phyloP scores from a whole-genome alignment of 2,329 filamentous ascomycete species.

The Colletotrichum truncatum region DNA sequence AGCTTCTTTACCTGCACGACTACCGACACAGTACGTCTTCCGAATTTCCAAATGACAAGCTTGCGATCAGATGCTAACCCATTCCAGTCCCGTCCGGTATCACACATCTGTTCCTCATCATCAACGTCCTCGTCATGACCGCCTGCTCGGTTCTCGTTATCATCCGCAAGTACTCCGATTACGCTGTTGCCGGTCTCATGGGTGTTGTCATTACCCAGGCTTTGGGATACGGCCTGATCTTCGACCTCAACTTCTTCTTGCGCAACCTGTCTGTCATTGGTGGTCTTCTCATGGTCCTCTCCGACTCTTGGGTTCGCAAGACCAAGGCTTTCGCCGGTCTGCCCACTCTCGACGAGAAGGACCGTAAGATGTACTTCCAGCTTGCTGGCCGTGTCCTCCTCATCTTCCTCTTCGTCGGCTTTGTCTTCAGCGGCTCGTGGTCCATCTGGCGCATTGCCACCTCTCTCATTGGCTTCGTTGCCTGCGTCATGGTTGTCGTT shows the following conservation, averaged over 20 bases:
- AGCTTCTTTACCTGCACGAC: slow-evolving; percentile 90
- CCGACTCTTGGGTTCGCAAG: slow-evolving; percentile 98
- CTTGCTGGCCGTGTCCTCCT: slow-evolving; percentile 93
- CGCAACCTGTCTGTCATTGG: slow-evolving; percentile 98
- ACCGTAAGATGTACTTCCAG: slow-evolving; percentile 99
- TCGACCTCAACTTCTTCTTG: slow-evolving; percentile 99
- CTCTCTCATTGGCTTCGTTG: slow-evolving; percentile 84
- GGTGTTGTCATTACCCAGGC: slow-evolving; percentile 92
- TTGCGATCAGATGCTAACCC: slow-evolving; percentile 16
- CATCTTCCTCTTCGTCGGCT: slow-evolving; percentile 97
- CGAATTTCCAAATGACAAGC: background rate
- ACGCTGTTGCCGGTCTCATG: slow-evolving; percentile 90
- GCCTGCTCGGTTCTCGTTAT: slow-evolving; percentile 88
- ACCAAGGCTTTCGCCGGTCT: slow-evolving; percentile 95
- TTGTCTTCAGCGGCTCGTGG: slow-evolving; percentile 96
- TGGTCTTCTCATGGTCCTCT: slow-evolving; percentile 96
- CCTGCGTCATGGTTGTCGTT: slow-evolving; percentile 98
- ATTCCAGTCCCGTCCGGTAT: slow-evolving; percentile 81
- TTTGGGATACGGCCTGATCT: slow-evolving; percentile 96
- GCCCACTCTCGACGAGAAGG: slow-evolving; percentile 96
- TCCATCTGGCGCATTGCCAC: slow-evolving; percentile 87
- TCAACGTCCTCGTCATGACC: slow-evolving; percentile 90
- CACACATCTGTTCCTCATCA: slow-evolving; percentile 91
- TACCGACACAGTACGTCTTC: slow-evolving; percentile 89
- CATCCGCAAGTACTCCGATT: slow-evolving; percentile 89